A percentile compares a stretch with the other conserved stretches of the same genome.
Conservation (phyloP, 2,329 filamentous ascomycete species). For the Knufia fluminis region DNA sequence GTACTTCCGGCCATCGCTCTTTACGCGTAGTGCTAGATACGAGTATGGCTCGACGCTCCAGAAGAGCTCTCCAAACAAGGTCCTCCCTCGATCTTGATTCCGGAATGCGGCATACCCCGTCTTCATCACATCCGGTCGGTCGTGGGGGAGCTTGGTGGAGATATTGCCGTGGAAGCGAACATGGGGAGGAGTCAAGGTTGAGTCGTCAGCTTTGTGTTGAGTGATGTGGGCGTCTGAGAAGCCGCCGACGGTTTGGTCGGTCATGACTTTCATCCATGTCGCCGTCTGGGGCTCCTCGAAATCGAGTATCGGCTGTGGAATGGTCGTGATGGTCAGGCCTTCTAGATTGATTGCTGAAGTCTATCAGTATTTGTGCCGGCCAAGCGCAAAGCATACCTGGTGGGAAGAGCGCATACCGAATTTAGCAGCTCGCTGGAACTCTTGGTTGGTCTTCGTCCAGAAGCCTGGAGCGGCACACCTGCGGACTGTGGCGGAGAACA, state of each 20-base stretch:
- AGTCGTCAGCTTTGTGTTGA: constrained; percentile 44
- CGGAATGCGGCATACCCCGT: constrained; percentile 86
- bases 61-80: constrained; percentile 73
- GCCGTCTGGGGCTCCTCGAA: constrained; percentile 31
- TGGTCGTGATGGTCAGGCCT: constrained; percentile 15
- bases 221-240: constrained; percentile 68
- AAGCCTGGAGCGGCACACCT: constrained; percentile 23
- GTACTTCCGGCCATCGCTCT: constrained; percentile 84
- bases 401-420: constrained; percentile 19
- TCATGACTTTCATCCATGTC: constrained; percentile 62
- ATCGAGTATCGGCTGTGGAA: constrained; percentile 21
- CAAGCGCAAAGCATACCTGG: too few species aligned
- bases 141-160: constrained; percentile 69
- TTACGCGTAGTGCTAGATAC: constrained; percentile 79
- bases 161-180: constrained; percentile 80
- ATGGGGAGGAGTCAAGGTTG: constrained; percentile 46
- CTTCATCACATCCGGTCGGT: constrained; percentile 64
- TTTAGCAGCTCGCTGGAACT: constrained; percentile 20
- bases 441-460: constrained; percentile 21
- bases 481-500: constrained; percentile 14
- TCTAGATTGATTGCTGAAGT: constrained; percentile 23
- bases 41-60: constrained; percentile 88
- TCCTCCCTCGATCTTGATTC: constrained; percentile 65
- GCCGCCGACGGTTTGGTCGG: constrained; percentile 77
- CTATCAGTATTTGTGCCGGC: neutral